These are phyloP conservation scores for Tulasnella sp. DNA, from an alignment of 768 basidiomycete genomes.

Conservation along the genomic window DNA sequence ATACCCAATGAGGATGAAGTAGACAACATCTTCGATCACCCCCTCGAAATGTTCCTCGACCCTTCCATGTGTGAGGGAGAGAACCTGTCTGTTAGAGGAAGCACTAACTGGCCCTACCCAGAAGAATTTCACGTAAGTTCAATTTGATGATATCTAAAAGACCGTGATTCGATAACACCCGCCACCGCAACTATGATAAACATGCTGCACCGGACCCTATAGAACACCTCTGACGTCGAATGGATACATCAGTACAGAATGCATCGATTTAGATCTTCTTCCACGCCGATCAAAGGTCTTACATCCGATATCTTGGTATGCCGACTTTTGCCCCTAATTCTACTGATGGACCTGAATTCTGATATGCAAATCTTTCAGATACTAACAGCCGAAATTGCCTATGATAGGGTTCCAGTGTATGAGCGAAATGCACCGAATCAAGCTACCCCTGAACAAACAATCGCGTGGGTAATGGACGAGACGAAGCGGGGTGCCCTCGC, in stretches of 20 bases:
- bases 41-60: conserved; percentile 58
- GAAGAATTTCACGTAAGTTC: conserved; percentile 52
- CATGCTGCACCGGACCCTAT: conserved; percentile 30
- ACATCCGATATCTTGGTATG: conserved; percentile 72
- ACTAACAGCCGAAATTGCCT: conserved; percentile 54
- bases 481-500: neutral
- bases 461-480: conserved; percentile 12
- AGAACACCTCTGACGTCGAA: conserved; percentile 43
- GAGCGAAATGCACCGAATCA: conserved; percentile 48
- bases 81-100: conserved; percentile 41
- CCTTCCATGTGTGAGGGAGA: conserved; percentile 38
- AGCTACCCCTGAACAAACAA: conserved; percentile 4
- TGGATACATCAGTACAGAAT: conserved; percentile 52
- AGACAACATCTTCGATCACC: conserved; percentile 65
- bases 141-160: neutral
- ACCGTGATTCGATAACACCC: neutral
- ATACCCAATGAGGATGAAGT: conserved; percentile 52
- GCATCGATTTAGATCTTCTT: conserved; percentile 68
- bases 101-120: conserved; percentile 71
- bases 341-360: conserved; percentile 6
- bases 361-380: conserved; percentile 33
- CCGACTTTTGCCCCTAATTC: neutral
- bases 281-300: conserved; percentile 72
- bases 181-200: conserved; percentile 12
- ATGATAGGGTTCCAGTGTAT: conserved; percentile 36